Evolutionary conservation across 2,329 filamentous ascomycete species (phyloP).

Genomic region (Colletotrichum euphorbiae): DNA sequence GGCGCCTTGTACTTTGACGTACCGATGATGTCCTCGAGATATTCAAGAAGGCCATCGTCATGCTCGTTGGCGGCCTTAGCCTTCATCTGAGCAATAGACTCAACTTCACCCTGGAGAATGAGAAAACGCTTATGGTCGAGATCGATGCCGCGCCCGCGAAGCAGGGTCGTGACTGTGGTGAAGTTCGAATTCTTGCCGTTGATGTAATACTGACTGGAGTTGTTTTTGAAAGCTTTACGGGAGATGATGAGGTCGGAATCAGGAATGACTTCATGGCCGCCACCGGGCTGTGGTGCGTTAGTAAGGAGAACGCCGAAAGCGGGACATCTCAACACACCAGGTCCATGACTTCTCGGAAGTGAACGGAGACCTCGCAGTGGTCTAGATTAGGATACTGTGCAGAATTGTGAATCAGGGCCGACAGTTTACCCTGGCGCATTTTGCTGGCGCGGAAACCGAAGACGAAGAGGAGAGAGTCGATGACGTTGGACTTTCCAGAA

Average conservation of each 20-base stretch:
- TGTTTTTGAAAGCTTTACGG: slow-evolving; percentile 95
- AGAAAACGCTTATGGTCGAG: slow-evolving; percentile 98
- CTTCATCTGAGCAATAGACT: slow-evolving; percentile 99
- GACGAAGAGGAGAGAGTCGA: slow-evolving; percentile 97
- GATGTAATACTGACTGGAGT: slow-evolving; percentile 98
- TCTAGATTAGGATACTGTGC: slow-evolving; percentile 87
- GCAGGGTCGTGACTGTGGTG: slow-evolving; percentile 86
- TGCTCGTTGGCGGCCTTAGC: slow-evolving; percentile 94
- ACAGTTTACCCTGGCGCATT: slow-evolving; percentile 99
- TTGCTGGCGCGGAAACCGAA: slow-evolving; percentile 99
- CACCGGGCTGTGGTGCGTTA: slow-evolving; percentile 64
- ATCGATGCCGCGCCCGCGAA: slow-evolving; percentile 90
- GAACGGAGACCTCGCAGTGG: slow-evolving; percentile 94
- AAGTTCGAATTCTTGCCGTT: slow-evolving; percentile 91
- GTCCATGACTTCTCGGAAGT: slow-evolving; percentile 96
- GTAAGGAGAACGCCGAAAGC: slow-evolving; percentile 13
- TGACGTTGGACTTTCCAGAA: slow-evolving; percentile 98
- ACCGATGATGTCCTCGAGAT: slow-evolving; percentile 97
- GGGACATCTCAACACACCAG: slow-evolving; percentile 59
- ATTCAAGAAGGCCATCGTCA: slow-evolving; percentile 95
- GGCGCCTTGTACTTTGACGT: slow-evolving; percentile 98
- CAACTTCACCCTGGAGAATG: slow-evolving; percentile 96
- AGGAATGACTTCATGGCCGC: slow-evolving; percentile 80
- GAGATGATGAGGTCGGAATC: slow-evolving; percentile 90
- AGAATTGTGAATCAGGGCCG: slow-evolving; percentile 96